Conservation (phyloP, 2,329 filamentous ascomycete genomes). For the Aureobasidium pullulans region DNA sequence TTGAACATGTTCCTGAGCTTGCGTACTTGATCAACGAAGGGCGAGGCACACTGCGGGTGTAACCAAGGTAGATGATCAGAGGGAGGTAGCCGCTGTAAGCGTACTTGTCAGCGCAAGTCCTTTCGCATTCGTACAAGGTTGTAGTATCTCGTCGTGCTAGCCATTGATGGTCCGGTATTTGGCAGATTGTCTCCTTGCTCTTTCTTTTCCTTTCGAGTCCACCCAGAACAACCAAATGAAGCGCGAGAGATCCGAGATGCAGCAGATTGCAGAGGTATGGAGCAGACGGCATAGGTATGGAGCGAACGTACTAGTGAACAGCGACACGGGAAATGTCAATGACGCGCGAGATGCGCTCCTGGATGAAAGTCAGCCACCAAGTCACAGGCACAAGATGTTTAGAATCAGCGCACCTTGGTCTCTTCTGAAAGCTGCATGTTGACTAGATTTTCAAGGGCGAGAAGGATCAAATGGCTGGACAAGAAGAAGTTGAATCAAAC, state of each 20-base stretch:
- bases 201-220: not conserved
- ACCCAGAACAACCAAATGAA: not conserved
- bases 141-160: not conserved
- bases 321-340: conserved; percentile 90
- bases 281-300: not conserved
- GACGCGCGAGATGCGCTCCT: conserved; percentile 97
- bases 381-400: not conserved
- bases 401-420: conserved; percentile 64
- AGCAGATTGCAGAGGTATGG: not conserved
- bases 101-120: not conserved
- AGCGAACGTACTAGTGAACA: conserved; percentile 78
- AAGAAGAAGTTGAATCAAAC: not conserved
- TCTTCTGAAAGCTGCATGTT: conserved; percentile 79
- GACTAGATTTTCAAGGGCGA: not conserved
- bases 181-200: not conserved
- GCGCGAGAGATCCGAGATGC: no score
- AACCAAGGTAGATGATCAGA: conserved; percentile 93
- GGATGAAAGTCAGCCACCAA: conserved; percentile 22
- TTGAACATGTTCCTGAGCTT: not conserved
- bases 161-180: no score
- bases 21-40: conserved; percentile 66
- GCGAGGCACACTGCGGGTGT: conserved; percentile 87
- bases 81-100: conserved; percentile 78
- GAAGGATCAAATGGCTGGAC: not conserved
- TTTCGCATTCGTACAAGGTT: not conserved